A percentile compares a stretch with the other conserved stretches of the same genome.
phyloP scores from a whole-genome alignment of 257 asterid genomes.

The Gardenia jasminoides region DNA sequence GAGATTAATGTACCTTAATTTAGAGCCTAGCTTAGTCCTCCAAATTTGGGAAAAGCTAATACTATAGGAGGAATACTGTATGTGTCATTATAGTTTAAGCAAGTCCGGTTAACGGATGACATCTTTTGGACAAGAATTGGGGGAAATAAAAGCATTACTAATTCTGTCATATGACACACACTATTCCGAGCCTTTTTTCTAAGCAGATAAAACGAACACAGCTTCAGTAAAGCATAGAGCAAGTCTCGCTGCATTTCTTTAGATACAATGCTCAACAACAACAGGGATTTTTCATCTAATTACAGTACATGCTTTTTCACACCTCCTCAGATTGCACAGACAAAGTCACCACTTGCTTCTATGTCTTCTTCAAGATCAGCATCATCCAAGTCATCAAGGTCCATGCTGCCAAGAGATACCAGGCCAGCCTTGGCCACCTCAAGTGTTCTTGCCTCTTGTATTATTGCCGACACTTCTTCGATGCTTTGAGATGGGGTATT shows the following conservation, averaged over 20 bases:
- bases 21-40: too few species aligned
- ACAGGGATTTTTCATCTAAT: neutral
- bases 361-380: slow-evolving; percentile 34
- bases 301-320: neutral
- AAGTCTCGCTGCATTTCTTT: neutral
- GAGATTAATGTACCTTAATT: too few species aligned
- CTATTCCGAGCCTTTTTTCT: too few species aligned
- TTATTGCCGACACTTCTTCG: slow-evolving; percentile 36
- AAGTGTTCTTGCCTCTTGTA: slow-evolving; percentile 34
- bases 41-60: too few species aligned
- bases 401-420: slow-evolving; percentile 32
- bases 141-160: too few species aligned
- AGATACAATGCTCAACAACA: neutral
- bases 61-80: too few species aligned
- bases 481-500: slow-evolving; percentile 40
- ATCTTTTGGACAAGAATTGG: too few species aligned
- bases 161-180: too few species aligned
- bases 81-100: too few species aligned
- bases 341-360: slow-evolving; percentile 39
- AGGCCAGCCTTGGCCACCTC: slow-evolving; percentile 10
- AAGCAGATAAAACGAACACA: neutral
- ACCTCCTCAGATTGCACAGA: slow-evolving; percentile 21
- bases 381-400: slow-evolving; percentile 38
- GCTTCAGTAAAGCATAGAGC: neutral
- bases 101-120: too few species aligned